These are phyloP conservation scores for Vanderwaltozyma tropicalis DNA, from an alignment of 805 yeast genomes.

Conservation along the genomic window DNA sequence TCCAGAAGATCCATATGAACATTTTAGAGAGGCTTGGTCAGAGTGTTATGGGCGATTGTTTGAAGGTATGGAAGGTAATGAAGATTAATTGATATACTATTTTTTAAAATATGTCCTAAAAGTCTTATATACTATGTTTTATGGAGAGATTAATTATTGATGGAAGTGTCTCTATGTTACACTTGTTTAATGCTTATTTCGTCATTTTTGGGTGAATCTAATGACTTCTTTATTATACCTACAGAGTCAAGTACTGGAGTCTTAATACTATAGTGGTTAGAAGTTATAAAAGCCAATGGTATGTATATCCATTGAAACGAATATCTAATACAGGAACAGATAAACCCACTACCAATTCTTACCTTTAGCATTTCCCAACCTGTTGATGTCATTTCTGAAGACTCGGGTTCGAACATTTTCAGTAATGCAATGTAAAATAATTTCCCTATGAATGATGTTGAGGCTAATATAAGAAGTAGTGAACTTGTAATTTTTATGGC, in stretches of 20 bases:
- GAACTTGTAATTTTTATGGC: constrained; percentile 4
- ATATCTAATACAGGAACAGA: constrained; percentile 11
- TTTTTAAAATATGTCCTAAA: too few species aligned
- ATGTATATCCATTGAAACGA: constrained; percentile 8
- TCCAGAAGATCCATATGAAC: constrained; percentile 39
- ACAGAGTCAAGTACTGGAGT: too few species aligned
- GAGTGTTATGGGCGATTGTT: constrained; percentile 42
- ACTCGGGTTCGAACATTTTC: constrained; percentile 10
- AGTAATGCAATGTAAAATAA: constrained; percentile 8
- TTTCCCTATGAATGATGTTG: constrained; percentile 7
- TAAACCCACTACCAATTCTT: constrained; percentile 14
- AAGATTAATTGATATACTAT: not conserved
- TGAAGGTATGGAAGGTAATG: constrained; percentile 38
- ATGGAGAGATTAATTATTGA: too few species aligned
- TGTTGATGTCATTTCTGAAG: not conserved
- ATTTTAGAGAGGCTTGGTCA: constrained; percentile 35
- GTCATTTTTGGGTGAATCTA: too few species aligned
- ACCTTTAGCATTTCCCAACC: constrained; percentile 16
- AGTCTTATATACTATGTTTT: too few species aligned
- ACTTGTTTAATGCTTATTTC: too few species aligned
- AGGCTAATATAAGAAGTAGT: constrained; percentile 5
- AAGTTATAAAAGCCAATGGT: constrained; percentile 7
- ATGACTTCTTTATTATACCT: too few species aligned
- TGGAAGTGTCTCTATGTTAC: too few species aligned
- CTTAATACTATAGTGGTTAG: constrained; percentile 6